Evolutionary conservation across 108 stramenopile species (phyloP).

Genomic region (Cylindrotheca closterium): DNA sequence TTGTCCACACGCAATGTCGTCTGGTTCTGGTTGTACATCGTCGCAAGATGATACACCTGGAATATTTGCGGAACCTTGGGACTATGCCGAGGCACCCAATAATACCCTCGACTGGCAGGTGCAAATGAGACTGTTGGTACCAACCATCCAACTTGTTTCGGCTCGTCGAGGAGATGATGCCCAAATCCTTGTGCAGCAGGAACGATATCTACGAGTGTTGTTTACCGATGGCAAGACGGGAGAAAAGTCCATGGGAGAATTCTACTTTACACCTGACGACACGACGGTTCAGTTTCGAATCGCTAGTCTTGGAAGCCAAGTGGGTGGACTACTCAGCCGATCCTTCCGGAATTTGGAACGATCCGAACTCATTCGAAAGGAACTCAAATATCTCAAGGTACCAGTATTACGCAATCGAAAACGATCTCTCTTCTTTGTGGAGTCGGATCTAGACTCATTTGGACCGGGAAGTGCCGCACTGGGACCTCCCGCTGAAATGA

Average conservation of each 20-base stretch:
- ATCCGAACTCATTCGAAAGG: conserved; percentile 68
- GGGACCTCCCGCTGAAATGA: conserved; percentile 76
- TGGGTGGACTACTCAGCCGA: not conserved
- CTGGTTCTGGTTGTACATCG: conserved; percentile 71
- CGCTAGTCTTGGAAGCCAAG: conserved; percentile 16
- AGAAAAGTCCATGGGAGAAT: conserved; percentile 72
- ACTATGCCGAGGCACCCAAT: conserved; percentile 55
- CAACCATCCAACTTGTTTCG: conserved; percentile 41
- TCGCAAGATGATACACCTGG: conserved; percentile 85
- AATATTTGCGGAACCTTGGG: conserved; percentile 54
- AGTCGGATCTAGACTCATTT: conserved; percentile 77
- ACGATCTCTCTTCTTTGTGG: conserved; percentile 72
- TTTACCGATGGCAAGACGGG: conserved; percentile 62
- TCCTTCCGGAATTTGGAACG: conserved; percentile 63
- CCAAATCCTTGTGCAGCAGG: conserved; percentile 42
- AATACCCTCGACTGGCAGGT: conserved; percentile 39
- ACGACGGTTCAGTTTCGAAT: conserved; percentile 85
- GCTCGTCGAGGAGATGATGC: conserved; percentile 53
- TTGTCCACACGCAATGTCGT: conserved; percentile 5
- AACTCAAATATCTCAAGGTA: conserved; percentile 68
- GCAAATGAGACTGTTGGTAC: conserved; percentile 57
- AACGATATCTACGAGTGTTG: conserved; percentile 63
- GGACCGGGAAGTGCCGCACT: conserved; percentile 70
- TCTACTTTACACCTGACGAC: conserved; percentile 82
- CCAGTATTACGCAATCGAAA: conserved; percentile 79